Percentiles rank a stretch among this genome's conserved stretches.
Conservation (phyloP, 768 basidiomycete species). For the Lactarius vividus region DNA sequence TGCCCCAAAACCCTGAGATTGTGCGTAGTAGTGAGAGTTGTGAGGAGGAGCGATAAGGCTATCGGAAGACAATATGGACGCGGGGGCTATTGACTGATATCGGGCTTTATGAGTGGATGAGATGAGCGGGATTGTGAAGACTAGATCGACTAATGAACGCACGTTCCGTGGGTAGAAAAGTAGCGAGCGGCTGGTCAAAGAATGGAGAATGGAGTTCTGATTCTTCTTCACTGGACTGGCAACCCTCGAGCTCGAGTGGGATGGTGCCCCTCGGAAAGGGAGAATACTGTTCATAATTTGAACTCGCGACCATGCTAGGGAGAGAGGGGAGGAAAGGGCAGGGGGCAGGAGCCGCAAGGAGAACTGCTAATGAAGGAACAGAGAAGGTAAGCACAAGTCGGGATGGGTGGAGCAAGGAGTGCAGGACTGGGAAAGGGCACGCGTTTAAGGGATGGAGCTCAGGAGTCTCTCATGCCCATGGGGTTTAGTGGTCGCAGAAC, state of each 20-base stretch:
- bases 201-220: constrained; percentile 74
- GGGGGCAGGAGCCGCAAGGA: constrained; percentile 30
- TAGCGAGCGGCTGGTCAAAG: constrained; percentile 52
- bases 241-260: constrained; percentile 55
- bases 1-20: constrained; percentile 25
- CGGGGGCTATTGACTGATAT: constrained; percentile 41
- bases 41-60: constrained; percentile 25
- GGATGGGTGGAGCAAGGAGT: constrained; percentile 32
- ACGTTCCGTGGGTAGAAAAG: constrained; percentile 33
- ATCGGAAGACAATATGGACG: constrained; percentile 22
- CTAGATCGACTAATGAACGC: constrained; percentile 31
- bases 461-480: constrained; percentile 21
- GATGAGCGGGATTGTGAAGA: constrained; percentile 18
- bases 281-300: constrained; percentile 54
- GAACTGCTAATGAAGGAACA: constrained; percentile 29
- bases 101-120: constrained; percentile 59
- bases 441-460: constrained; percentile 16
- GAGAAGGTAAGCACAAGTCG: constrained; percentile 36
- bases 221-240: constrained; percentile 72
- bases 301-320: constrained; percentile 53
- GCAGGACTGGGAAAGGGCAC: constrained; percentile 31
- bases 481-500: constrained; percentile 14
- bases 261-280: constrained; percentile 48
- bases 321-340: constrained; percentile 29
- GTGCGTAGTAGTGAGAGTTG: constrained; percentile 22